These are phyloP conservation scores for Blastobotrys parvus DNA, from an alignment of 805 yeast species.

Conservation along the genomic window DNA sequence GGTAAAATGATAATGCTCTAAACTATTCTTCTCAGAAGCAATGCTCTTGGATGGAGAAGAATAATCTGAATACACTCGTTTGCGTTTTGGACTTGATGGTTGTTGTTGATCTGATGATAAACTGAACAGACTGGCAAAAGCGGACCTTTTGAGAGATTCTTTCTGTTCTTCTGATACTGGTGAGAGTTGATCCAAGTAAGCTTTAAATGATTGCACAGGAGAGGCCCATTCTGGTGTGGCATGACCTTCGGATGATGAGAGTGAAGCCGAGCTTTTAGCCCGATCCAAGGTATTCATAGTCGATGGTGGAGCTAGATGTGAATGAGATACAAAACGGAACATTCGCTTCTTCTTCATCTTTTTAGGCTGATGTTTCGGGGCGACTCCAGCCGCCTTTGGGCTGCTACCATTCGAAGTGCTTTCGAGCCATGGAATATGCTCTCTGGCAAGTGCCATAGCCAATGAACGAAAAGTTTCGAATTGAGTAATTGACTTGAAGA, in stretches of 20 bases:
- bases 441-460: too few species aligned
- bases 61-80: neutral
- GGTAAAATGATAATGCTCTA: too few species aligned
- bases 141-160: neutral
- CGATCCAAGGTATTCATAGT: neutral
- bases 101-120: neutral
- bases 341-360: too few species aligned
- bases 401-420: too few species aligned
- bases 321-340: neutral
- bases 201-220: neutral
- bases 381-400: too few species aligned
- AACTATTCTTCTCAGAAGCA: too few species aligned
- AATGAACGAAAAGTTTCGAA: too few species aligned
- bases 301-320: too few species aligned
- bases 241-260: neutral
- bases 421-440: too few species aligned
- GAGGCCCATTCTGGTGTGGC: slow-evolving; percentile 1
- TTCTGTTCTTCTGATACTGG: neutral
- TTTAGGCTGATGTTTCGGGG: too few species aligned
- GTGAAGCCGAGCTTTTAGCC: too few species aligned
- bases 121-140: neutral
- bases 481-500: too few species aligned
- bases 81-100: neutral
- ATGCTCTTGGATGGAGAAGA: neutral
- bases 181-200: neutral